Percentiles rank a stretch among this genome's conserved stretches.
phyloP scores from a whole-genome alignment of 768 basidiomycete genomes.

The Lyophyllum atratum region DNA sequence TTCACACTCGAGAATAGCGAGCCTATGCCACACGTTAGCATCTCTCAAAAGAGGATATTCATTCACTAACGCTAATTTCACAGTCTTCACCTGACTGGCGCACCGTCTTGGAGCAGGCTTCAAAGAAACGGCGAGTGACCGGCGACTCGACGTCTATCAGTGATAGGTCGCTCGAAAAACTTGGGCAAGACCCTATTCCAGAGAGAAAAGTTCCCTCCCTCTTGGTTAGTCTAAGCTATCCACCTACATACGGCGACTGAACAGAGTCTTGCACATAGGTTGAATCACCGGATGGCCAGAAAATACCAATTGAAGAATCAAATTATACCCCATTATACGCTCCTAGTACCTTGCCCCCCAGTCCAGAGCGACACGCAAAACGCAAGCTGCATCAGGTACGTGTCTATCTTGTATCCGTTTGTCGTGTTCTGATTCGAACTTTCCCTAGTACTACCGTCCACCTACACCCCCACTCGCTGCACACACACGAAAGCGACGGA shows the following conservation, averaged over 20 bases:
- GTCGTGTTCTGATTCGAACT: neutral
- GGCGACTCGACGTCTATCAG: constrained; percentile 4
- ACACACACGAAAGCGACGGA: constrained; percentile 34
- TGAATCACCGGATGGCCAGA: constrained; percentile 10
- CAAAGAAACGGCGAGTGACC: constrained; percentile 4
- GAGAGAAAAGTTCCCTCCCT: constrained; percentile 4
- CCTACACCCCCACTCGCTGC: constrained; percentile 55
- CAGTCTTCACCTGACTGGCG: constrained; percentile 39
- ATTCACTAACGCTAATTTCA: neutral
- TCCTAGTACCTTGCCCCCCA: constrained; percentile 3
- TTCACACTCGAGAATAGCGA: constrained; percentile 9
- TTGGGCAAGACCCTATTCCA: neutral
- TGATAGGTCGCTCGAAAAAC: neutral
- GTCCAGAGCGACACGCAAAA: constrained; percentile 14
- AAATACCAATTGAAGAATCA: constrained; percentile 1
- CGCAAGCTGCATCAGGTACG: constrained; percentile 25
- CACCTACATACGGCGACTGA: neutral
- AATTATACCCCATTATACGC: constrained; percentile 5
- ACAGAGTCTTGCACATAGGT: neutral
- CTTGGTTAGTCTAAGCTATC: neutral
- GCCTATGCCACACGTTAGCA: constrained; percentile 10
- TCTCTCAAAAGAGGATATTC: neutral
- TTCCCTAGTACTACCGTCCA: constrained; percentile 51
- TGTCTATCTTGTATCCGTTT: neutral
- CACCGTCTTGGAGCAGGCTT: constrained; percentile 26